phyloP scores from a whole-genome alignment of 352 stramenopile species.

The Pythium dissimile region DNA sequence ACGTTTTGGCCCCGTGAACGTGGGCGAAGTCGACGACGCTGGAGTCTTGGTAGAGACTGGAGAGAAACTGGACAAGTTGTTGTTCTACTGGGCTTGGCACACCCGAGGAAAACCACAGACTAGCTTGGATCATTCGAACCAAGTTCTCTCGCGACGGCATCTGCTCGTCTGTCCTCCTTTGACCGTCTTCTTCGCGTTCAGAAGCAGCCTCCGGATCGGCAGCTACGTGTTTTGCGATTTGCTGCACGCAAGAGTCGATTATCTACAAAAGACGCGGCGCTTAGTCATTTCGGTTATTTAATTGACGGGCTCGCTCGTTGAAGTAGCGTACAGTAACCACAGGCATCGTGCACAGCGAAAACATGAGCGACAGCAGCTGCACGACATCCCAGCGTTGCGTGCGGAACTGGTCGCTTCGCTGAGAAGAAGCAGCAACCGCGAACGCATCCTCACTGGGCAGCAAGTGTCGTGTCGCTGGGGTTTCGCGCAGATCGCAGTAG shows the following conservation, averaged over 20 bases:
- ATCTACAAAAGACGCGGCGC: not conserved
- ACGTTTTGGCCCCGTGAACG: slow-evolving; percentile 31
- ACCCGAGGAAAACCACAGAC: slow-evolving; percentile 44
- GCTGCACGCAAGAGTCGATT: not conserved
- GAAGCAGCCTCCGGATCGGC: too few species aligned
- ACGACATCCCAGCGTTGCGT: slow-evolving; percentile 53
- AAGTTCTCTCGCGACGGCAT: not conserved
- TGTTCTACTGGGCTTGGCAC: slow-evolving; percentile 20
- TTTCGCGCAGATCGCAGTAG: slow-evolving; percentile 45
- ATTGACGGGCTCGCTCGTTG: not conserved
- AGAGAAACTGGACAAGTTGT: slow-evolving; percentile 7
- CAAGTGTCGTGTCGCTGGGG: slow-evolving; percentile 30
- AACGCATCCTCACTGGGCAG: slow-evolving; percentile 26
- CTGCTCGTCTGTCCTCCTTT: not conserved
- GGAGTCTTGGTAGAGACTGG: slow-evolving; percentile 1
- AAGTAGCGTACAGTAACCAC: slow-evolving; percentile 17
- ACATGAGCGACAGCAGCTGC: slow-evolving; percentile 47
- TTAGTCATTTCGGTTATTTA: not conserved
- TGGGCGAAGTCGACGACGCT: not conserved
- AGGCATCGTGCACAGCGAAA: slow-evolving; percentile 59
- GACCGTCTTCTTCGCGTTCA: not conserved
- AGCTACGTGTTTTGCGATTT: not conserved
- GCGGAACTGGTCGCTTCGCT: slow-evolving; percentile 30
- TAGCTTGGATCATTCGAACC: slow-evolving; percentile 29
- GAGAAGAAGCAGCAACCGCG: slow-evolving; percentile 22